Percentiles rank a stretch among this genome's conserved stretches.
phyloP scores from a whole-genome alignment of 2,329 filamentous ascomycete species.

The Trichoderma sp. region DNA sequence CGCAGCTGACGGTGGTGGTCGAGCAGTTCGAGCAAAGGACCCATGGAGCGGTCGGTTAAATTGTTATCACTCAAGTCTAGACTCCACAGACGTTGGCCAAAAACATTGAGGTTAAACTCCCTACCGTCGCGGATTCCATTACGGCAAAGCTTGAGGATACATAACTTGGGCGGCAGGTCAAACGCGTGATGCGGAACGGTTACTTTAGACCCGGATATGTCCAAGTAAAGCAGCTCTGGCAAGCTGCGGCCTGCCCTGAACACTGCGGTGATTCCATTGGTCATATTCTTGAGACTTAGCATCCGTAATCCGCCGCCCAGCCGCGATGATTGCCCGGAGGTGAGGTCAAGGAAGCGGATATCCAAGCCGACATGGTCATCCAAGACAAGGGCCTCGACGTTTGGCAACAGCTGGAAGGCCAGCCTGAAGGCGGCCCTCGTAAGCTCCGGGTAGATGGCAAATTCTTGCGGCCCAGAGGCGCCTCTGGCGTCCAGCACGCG shows the following conservation, averaged over 20 bases:
- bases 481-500: slow-evolving; percentile 47
- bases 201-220: slow-evolving; percentile 50
- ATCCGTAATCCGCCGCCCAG: slow-evolving; percentile 29
- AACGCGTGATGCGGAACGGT: slow-evolving; percentile 36
- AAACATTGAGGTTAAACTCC: slow-evolving; percentile 33
- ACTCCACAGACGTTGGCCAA: slow-evolving; percentile 50
- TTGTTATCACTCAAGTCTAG: slow-evolving; percentile 53
- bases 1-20: not conserved
- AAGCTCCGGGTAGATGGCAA: slow-evolving; percentile 40
- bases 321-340: not conserved
- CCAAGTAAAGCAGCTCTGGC: slow-evolving; percentile 48
- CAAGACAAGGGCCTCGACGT: slow-evolving; percentile 45
- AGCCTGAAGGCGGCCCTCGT: slow-evolving; percentile 38
- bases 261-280: slow-evolving; percentile 36
- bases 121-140: slow-evolving; percentile 44
- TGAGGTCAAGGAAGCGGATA: slow-evolving; percentile 35
- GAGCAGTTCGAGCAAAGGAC: slow-evolving; percentile 2
- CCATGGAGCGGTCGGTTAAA: slow-evolving; percentile 45
- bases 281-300: slow-evolving; percentile 45
- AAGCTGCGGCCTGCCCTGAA: slow-evolving; percentile 30
- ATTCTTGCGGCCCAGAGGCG: slow-evolving; percentile 37
- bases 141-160: slow-evolving; percentile 49
- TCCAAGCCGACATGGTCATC: slow-evolving; percentile 47
- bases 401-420: slow-evolving; percentile 41
- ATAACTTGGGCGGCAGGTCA: slow-evolving; percentile 44